phyloP scores from a whole-genome alignment of 148 eudicot genomes.

The Chenopodium quinoa region DNA sequence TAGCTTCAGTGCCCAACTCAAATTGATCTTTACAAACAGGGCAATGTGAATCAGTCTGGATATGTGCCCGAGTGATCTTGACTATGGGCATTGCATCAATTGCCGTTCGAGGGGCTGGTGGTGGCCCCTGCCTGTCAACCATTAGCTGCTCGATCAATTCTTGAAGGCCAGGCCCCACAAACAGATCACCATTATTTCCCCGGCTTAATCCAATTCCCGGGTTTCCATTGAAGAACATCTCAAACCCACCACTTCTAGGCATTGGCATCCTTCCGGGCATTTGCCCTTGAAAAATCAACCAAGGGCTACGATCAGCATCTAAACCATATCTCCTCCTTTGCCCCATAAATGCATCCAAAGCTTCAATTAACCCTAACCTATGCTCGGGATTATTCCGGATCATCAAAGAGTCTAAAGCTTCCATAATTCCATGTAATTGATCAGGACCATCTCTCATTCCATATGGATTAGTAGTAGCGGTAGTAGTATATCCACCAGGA shows the following conservation, averaged over 20 bases:
- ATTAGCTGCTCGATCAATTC: slow-evolving; percentile 77
- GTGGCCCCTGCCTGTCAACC: slow-evolving; percentile 77
- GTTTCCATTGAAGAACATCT: slow-evolving; percentile 54
- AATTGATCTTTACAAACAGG: slow-evolving; percentile 90
- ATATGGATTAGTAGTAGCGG: slow-evolving; percentile 18
- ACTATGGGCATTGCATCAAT: slow-evolving; percentile 90
- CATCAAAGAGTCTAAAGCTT: slow-evolving; percentile 45
- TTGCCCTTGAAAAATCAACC: slow-evolving; percentile 68
- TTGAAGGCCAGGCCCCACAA: slow-evolving; percentile 69
- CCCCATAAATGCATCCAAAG: slow-evolving; percentile 63
- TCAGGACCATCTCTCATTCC: slow-evolving; percentile 42
- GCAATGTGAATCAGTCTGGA: slow-evolving; percentile 78
- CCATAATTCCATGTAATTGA: slow-evolving; percentile 44
- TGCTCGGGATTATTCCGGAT: slow-evolving; percentile 39
- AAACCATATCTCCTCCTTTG: slow-evolving; percentile 57
- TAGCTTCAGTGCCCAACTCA: slow-evolving; percentile 76
- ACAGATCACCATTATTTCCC: slow-evolving; percentile 55
- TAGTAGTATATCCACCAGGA: slow-evolving; percentile 22
- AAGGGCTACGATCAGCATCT: slow-evolving; percentile 50
- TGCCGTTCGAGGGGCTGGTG: slow-evolving; percentile 82
- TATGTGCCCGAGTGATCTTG: slow-evolving; percentile 64
- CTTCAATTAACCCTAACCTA: slow-evolving; percentile 50
- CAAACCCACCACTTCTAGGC: slow-evolving; percentile 49
- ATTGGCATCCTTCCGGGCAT: slow-evolving; percentile 49
- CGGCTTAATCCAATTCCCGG: slow-evolving; percentile 58